Conservation (phyloP, 1,139 yeast species). For the Candida sanyaensis region DNA sequence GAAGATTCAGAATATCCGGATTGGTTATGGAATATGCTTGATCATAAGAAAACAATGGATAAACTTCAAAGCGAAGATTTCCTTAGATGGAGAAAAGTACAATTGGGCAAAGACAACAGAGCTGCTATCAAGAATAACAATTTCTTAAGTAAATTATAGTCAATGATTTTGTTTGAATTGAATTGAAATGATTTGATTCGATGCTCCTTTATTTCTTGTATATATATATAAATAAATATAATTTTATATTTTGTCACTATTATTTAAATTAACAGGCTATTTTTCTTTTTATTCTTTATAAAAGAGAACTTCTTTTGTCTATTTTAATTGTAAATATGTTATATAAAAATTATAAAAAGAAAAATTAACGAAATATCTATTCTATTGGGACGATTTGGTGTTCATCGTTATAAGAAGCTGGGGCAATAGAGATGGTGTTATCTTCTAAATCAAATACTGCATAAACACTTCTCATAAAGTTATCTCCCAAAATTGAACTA, state of each 20-base stretch:
- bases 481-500: constrained; percentile 31
- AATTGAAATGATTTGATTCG: too few species aligned
- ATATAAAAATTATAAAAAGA: not conserved
- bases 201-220: constrained; percentile 7
- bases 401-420: constrained; percentile 30
- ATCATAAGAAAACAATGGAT: constrained; percentile 55
- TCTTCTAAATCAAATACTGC: constrained; percentile 42
- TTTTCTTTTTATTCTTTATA: not conserved
- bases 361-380: constrained; percentile 2
- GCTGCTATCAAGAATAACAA: constrained; percentile 75
- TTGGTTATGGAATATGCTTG: constrained; percentile 93
- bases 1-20: constrained; percentile 89
- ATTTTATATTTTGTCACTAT: not conserved
- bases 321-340: not conserved
- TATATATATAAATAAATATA: not conserved
- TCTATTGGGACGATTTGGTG: constrained; percentile 21
- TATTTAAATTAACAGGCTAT: not conserved
- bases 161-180: not conserved
- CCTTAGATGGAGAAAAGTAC: constrained; percentile 66
- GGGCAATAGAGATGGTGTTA: constrained; percentile 38
- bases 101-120: constrained; percentile 66
- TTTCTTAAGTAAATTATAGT: constrained; percentile 58
- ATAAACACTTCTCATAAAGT: constrained; percentile 40
- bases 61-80: constrained; percentile 59
- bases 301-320: not conserved